Base-by-base conservation (phyloP, 2,329 filamentous ascomycete genomes). In the Aspergillus chevalieri region DNA sequence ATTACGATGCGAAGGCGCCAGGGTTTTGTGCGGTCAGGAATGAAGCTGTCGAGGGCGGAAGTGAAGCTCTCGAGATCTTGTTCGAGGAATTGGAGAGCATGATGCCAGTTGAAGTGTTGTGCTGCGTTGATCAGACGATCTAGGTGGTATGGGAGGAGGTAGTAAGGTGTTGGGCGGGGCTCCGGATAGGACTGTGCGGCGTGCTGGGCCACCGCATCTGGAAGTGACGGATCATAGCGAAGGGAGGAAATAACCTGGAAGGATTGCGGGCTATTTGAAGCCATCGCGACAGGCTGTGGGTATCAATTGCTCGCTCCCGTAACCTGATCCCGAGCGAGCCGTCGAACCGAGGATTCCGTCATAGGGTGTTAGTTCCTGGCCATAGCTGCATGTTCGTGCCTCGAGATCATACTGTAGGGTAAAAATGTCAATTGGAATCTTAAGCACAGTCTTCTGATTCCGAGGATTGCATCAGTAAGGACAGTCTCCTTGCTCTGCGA, bases 81-180 rank as follows among this genome's bases (percentile, higher is more conserved):
- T 22, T 61, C 53, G 24, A 71, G 57, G 49, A 63, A 63, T 2
- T 53, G 47, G 12, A 63, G 43, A 14, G 69, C 68, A n/a, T 58
- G 46, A 5, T 53, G 24, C 72, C 78, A 80, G 41, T 72, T 63
- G 57, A 80, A 77, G 56, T 77, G 69, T 53, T 71, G 62, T 21
- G 78, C 75, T 41, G 78, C 74, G 60, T 74, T 78, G n/a, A 89
- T 74, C 64, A 95, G 79, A 47, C 90, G 85, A 64, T 91, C 86
- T 43, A 83, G 81, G 66, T 95, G 90, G 57, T 85, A 84, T 50
- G 83, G 76, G 14, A 93, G 78, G 78, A 94, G 89, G 67, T 94
- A 94, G 58, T 89, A 84, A 0, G 84, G 80, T 7, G 82, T 87
- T 6, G 64, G 65, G 30, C 62, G 58, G 48, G 68, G 67, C 52